Evolutionary conservation across 2,329 filamentous ascomycete species (phyloP).

Genomic region (Venturiaceae sp.): DNA sequence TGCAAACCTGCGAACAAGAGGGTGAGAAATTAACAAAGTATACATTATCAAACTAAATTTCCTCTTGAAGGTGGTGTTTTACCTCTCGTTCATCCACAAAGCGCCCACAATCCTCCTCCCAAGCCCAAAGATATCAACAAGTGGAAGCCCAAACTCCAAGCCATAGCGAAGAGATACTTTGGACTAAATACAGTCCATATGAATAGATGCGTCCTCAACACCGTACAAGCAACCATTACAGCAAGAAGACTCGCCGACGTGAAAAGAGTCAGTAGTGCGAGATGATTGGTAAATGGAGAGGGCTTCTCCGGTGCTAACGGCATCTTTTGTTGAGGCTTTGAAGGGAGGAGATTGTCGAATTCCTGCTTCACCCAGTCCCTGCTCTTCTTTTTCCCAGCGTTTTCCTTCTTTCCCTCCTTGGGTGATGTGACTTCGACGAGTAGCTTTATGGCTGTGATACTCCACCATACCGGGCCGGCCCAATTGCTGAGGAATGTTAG

Average conservation of each 20-base stretch:
- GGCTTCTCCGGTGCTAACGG: background rate
- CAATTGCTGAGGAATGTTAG: conserved; percentile 87
- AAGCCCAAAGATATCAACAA: conserved; percentile 2
- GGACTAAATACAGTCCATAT: conserved; percentile 99
- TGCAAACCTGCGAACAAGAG: background rate
- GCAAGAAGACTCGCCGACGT: conserved; percentile 53
- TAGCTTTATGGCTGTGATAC: conserved; percentile 51
- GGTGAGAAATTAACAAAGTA: background rate
- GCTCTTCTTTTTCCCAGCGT: background rate
- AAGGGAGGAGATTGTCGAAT: background rate
- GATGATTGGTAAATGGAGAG: conserved; percentile 32
- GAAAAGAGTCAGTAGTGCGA: conserved; percentile 61
- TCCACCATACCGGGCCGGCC: conserved; percentile 87
- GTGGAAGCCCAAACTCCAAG: conserved; percentile 81
- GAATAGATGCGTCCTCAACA: conserved; percentile 80
- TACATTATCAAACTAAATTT: background rate
- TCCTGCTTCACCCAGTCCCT: conserved; percentile 7
- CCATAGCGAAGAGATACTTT: conserved; percentile 87
- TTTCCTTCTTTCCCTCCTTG: background rate
- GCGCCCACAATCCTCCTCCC: conserved; percentile 4
- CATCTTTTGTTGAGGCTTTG: background rate
- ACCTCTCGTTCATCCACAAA: conserved; percentile 1
- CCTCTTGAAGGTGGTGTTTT: background rate
- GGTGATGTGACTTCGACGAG: conserved; percentile 10
- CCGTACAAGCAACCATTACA: conserved; percentile 83